A percentile compares a stretch with the other conserved stretches of the same genome.
phyloP scores from a whole-genome alignment of 148 eudicot genomes.

The Rhododendron simsii region DNA sequence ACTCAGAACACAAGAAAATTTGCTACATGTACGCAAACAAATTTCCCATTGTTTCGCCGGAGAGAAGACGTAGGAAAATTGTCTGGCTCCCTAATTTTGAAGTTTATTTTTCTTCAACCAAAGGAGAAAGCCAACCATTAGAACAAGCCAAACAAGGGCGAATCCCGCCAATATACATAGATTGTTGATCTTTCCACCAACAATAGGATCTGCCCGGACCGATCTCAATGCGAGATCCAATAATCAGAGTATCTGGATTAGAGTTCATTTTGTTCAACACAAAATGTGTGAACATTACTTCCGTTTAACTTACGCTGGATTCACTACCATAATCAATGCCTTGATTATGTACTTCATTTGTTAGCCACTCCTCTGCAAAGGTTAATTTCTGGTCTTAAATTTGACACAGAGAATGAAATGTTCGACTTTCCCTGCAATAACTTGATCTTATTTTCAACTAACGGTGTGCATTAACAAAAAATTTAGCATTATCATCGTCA shows the following conservation, averaged over 20 bases:
- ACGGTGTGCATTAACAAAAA: not conserved
- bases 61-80: not conserved
- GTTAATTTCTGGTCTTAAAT: too few relatives aligned
- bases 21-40: not conserved
- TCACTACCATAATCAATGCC: too few relatives aligned
- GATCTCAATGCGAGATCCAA: not conserved
- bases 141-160: not conserved
- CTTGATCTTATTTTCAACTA: not conserved
- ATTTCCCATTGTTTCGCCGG: not conserved
- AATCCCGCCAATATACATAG: not conserved
- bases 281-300: too few relatives aligned
- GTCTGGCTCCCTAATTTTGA: not conserved
- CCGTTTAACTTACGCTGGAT: too few relatives aligned
- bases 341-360: too few relatives aligned
- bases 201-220: too few relatives aligned
- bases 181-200: not conserved
- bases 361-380: too few relatives aligned
- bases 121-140: not conserved
- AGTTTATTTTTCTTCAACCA: not conserved
- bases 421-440: too few relatives aligned
- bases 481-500: not conserved
- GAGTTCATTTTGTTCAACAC: too few relatives aligned
- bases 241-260: too few relatives aligned
- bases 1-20: not conserved
- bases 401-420: not conserved